Conservation (phyloP, 2,329 filamentous ascomycete species). For the Chrysosporium keratinophilum region DNA sequence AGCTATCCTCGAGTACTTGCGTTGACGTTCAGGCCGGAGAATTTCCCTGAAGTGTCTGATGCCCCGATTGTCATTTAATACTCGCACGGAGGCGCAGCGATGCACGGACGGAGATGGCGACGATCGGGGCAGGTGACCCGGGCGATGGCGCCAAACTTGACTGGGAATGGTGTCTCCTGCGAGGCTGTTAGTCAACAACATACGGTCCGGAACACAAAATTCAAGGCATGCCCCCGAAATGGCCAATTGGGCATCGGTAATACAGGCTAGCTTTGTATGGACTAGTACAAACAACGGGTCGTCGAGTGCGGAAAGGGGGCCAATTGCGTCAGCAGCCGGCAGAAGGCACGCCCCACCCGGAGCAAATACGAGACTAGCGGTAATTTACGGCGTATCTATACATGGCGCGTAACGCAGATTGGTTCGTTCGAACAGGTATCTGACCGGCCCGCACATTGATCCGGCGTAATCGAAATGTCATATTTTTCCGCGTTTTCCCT, state of each 20-base stretch:
- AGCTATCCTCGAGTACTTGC: too few species aligned
- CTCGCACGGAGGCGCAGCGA: background rate
- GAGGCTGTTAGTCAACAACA: background rate
- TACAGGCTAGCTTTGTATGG: background rate
- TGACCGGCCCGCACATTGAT: conserved; percentile 4
- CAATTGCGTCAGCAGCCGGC: background rate
- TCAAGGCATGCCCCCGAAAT: background rate
- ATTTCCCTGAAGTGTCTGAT: too few species aligned
- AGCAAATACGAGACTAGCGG: conserved; percentile 8
- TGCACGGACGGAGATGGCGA: background rate
- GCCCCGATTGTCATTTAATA: background rate
- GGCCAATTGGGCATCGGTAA: background rate
- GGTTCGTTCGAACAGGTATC: background rate
- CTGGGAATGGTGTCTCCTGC: background rate
- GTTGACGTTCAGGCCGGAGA: too few species aligned
- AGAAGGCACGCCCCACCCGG: background rate
- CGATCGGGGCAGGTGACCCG: background rate
- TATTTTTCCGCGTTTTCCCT: conserved; percentile 20
- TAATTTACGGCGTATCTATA: background rate
- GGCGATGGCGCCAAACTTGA: conserved; percentile 1
- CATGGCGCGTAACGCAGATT: background rate
- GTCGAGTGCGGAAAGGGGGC: conserved; percentile 5
- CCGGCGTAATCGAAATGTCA: conserved; percentile 10
- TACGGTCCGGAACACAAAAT: background rate
- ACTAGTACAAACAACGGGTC: background rate